A percentile compares a stretch with the other conserved stretches of the same genome.
Evolutionary conservation across 768 basidiomycete genomes (phyloP).

Genomic region (Macrolepiota dolichaula): DNA sequence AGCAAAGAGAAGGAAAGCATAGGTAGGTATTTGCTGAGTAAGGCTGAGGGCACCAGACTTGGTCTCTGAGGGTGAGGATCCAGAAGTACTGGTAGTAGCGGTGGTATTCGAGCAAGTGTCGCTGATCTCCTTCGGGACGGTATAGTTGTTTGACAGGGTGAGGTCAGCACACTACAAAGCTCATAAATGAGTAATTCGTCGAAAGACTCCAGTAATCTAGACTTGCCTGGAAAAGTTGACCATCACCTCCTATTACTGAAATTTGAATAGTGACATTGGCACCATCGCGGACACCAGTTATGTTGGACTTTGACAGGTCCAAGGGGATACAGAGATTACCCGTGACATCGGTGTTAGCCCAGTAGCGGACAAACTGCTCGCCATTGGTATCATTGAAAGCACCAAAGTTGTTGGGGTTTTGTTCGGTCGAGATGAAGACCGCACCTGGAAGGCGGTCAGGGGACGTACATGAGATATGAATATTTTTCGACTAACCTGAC

Average conservation of each 20-base stretch:
- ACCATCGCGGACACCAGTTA: slow-evolving; percentile 15
- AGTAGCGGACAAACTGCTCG: slow-evolving; percentile 8
- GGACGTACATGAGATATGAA: neutral
- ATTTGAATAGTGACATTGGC: slow-evolving; percentile 19
- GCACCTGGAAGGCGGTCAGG: slow-evolving; percentile 27
- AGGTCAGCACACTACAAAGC: slow-evolving; percentile 12
- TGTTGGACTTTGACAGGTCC: slow-evolving; percentile 11
- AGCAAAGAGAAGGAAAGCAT: neutral
- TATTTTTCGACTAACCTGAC: slow-evolving; percentile 39
- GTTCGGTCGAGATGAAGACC: slow-evolving; percentile 41
- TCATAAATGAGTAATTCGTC: neutral
- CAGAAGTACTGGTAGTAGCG: neutral
- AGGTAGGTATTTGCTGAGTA: neutral
- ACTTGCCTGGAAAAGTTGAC: slow-evolving; percentile 14
- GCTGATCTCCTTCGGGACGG: neutral
- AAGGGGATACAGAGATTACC: slow-evolving; percentile 17
- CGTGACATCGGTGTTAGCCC: slow-evolving; percentile 2
- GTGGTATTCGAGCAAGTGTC: slow-evolving; percentile 8
- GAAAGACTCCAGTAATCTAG: neutral
- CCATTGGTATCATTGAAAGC: slow-evolving; percentile 39
- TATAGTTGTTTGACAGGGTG: slow-evolving; percentile 12
- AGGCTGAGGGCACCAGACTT: neutral
- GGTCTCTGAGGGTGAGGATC: neutral
- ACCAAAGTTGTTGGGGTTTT: slow-evolving; percentile 51
- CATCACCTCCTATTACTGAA: slow-evolving; percentile 15